A percentile compares a stretch with the other conserved stretches of the same genome.
These are phyloP conservation scores for Nelumbo lutea DNA, from an alignment of 164 flowering plant species.

Conservation along the genomic window DNA sequence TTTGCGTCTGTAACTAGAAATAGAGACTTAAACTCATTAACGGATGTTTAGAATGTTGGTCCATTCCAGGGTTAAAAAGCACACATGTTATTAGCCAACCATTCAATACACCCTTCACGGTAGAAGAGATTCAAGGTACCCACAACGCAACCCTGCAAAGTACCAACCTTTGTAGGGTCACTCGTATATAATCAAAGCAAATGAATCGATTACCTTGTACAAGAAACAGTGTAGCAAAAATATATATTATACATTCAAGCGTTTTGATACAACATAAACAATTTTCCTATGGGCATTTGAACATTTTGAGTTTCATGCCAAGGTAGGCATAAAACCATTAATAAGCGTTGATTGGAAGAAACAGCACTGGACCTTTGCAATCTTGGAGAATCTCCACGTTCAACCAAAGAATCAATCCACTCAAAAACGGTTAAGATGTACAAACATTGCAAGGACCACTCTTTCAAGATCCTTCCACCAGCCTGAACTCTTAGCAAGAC, in stretches of 20 bases:
- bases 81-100: too few species aligned
- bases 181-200: neutral
- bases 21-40: too few species aligned
- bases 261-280: neutral
- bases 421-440: slow-evolving; percentile 1
- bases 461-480: slow-evolving; percentile 1
- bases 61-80: too few species aligned
- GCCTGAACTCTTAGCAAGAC: slow-evolving; percentile 2
- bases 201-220: slow-evolving; percentile 4
- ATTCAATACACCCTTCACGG: too few species aligned
- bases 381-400: neutral
- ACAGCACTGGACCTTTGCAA: neutral
- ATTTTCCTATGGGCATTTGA: neutral
- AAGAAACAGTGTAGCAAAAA: neutral
- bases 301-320: neutral
- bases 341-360: neutral
- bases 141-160: neutral
- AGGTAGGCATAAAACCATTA: neutral
- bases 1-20: too few species aligned
- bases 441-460: neutral
- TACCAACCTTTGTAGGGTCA: neutral
- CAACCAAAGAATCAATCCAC: slow-evolving; percentile 10
- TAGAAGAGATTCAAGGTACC: too few species aligned
- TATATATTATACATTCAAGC: neutral
- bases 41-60: too few species aligned